Conservation (phyloP, 1,139 yeast species). For the Diutina ranongensis region DNA sequence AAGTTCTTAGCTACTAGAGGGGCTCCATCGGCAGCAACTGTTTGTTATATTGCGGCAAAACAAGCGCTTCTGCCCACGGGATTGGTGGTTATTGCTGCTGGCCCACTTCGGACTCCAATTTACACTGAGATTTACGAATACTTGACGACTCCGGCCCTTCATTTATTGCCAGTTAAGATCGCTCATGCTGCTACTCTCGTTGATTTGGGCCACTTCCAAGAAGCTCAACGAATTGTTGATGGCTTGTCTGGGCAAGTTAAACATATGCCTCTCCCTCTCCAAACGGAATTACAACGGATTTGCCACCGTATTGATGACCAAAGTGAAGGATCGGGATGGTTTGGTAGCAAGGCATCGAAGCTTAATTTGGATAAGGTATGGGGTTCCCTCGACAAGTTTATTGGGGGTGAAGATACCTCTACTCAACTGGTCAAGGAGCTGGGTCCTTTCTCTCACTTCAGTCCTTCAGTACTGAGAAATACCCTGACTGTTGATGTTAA, state of each 20-base stretch:
- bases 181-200: conserved; percentile 53
- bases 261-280: conserved; percentile 6
- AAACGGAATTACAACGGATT: conserved; percentile 28
- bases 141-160: conserved; percentile 35
- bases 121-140: conserved; percentile 70
- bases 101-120: conserved; percentile 18
- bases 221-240: conserved; percentile 54
- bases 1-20: conserved; percentile 31
- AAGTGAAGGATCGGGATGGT: conserved; percentile 41
- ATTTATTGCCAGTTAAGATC: conserved; percentile 43
- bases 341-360: conserved; percentile 50
- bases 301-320: conserved; percentile 35
- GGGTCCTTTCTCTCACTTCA: conserved; percentile 64
- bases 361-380: conserved; percentile 79
- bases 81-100: conserved; percentile 19
- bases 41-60: conserved; percentile 40
- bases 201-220: conserved; percentile 46
- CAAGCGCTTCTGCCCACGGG: conserved; percentile 25
- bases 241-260: conserved; percentile 33
- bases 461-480: conserved; percentile 49
- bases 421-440: conserved; percentile 24
- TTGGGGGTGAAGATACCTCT: conserved; percentile 63
- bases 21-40: conserved; percentile 26
- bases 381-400: conserved; percentile 84
- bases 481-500: conserved; percentile 37